Evolutionary conservation across 768 basidiomycete species (phyloP).

Genomic region (Suillus luteus): DNA sequence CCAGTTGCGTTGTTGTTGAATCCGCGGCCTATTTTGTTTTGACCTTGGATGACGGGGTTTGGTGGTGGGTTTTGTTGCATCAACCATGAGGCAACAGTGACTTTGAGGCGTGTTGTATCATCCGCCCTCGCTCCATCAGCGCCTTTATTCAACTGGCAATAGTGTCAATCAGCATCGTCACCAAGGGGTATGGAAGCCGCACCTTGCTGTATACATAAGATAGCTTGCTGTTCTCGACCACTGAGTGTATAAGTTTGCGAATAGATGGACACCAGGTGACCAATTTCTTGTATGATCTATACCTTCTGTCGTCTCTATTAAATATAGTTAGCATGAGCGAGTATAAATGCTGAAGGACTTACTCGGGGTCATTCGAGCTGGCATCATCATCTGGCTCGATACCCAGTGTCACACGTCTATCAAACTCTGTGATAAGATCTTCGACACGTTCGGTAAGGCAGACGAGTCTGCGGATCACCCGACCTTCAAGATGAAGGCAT

Average conservation of each 20-base stretch:
- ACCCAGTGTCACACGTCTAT: slow-evolving; percentile 6
- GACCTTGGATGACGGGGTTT: neutral
- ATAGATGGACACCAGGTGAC: slow-evolving; percentile 13
- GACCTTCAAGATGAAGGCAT: slow-evolving; percentile 12
- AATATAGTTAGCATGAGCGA: slow-evolving; percentile 2
- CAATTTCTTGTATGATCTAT: slow-evolving; percentile 14
- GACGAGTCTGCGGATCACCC: slow-evolving; percentile 14
- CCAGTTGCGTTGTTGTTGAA: slow-evolving; percentile 17
- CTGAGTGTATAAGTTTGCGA: neutral
- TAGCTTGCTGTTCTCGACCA: neutral
- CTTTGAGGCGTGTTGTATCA: neutral
- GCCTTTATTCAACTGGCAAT: neutral
- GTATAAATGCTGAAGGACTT: neutral
- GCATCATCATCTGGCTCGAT: neutral
- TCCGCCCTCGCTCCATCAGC: slow-evolving; percentile 5
- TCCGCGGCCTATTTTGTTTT: neutral
- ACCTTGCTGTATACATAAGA: neutral
- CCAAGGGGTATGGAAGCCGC: neutral
- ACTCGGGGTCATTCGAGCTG: neutral
- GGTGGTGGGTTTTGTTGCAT: neutral
- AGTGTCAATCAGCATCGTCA: neutral
- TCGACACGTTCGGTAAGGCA: slow-evolving; percentile 9
- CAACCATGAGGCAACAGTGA: neutral
- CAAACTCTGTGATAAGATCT: slow-evolving; percentile 15
- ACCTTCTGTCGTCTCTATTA: slow-evolving; percentile 9